These are phyloP conservation scores for Plantago elongata DNA, from an alignment of 257 asterid species.

Conservation along the genomic window DNA sequence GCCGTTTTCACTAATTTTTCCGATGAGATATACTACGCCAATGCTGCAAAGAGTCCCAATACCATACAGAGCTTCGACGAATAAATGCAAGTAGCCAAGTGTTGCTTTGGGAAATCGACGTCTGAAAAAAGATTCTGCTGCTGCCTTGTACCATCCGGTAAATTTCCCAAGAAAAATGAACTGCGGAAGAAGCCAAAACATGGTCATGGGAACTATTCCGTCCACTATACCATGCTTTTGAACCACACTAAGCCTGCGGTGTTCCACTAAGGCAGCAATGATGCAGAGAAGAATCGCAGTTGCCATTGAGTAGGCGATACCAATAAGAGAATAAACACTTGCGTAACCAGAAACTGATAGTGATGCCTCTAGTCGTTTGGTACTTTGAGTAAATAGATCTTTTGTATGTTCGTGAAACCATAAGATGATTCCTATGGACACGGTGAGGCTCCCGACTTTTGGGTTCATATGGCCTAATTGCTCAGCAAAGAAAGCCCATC, in stretches of 20 bases:
- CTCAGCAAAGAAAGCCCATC: conserved; percentile 43
- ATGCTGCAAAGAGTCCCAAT: conserved; percentile 29
- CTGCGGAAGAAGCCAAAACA: conserved; percentile 50
- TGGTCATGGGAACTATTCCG: conserved; percentile 39
- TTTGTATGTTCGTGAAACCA: conserved; percentile 31
- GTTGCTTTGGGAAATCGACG: conserved; percentile 30
- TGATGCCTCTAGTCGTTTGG: conserved; percentile 4
- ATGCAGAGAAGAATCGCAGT: conserved; percentile 41
- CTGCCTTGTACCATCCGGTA: conserved; percentile 18
- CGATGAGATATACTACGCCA: conserved; percentile 29
- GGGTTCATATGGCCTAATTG: conserved; percentile 28
- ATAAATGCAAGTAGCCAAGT: conserved; percentile 14
- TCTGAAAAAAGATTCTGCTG: conserved; percentile 22
- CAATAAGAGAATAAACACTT: conserved; percentile 27
- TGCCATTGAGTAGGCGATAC: conserved; percentile 33
- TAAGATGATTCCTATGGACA: conserved; percentile 24
- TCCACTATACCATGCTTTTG: conserved; percentile 30
- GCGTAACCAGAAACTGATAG: conserved; percentile 10
- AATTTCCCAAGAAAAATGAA: conserved; percentile 31
- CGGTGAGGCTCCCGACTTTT: conserved; percentile 26
- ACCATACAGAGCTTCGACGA: conserved; percentile 22
- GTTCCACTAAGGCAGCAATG: conserved; percentile 48
- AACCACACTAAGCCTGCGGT: conserved; percentile 32
- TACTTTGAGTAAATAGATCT: conserved; percentile 15
- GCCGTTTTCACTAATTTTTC: conserved; percentile 34